Evolutionary conservation across 306 rosid genomes (phyloP).

Genomic region (Oxytropis ochrocephala): DNA sequence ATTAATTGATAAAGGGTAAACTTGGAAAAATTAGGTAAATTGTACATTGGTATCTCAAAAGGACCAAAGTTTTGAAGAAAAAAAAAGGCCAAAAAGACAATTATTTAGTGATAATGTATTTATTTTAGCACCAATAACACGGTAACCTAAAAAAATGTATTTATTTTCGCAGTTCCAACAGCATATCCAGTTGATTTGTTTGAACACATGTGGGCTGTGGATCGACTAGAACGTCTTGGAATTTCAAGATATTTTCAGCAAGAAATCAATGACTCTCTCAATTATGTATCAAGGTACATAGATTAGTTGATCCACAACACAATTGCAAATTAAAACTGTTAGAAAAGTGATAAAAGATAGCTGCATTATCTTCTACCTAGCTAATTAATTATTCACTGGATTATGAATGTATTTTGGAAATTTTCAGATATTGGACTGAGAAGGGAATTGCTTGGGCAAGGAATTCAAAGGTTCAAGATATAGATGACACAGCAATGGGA

Average conservation of each 20-base stretch:
- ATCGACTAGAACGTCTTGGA: slow-evolving; percentile 79
- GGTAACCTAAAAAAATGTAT: no score
- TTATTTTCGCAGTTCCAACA: slow-evolving; percentile 55
- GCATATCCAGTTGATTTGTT: slow-evolving; percentile 91
- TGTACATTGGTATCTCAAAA: no score
- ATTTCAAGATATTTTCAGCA: slow-evolving; percentile 56
- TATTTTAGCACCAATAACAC: slow-evolving; percentile 21
- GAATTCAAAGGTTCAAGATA: slow-evolving; percentile 58
- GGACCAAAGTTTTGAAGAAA: no score
- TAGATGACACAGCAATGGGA: slow-evolving; percentile 91
- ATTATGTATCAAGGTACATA: slow-evolving; percentile 54
- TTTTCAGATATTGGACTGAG: slow-evolving; percentile 60
- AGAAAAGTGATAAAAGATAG: no score
- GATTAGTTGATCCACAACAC: background rate
- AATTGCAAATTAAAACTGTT: no score
- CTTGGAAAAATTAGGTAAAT: no score
- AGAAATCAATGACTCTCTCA: slow-evolving; percentile 50
- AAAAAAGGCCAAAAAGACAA: no score
- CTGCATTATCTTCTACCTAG: background rate
- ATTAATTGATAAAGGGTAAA: no score
- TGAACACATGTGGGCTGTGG: slow-evolving; percentile 77
- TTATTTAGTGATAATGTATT: background rate
- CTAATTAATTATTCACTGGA: background rate
- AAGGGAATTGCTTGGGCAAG: slow-evolving; percentile 90
- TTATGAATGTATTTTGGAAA: background rate